These are phyloP conservation scores for Leptodermis oblonga DNA, from an alignment of 257 asterid genomes.

Conservation along the genomic window DNA sequence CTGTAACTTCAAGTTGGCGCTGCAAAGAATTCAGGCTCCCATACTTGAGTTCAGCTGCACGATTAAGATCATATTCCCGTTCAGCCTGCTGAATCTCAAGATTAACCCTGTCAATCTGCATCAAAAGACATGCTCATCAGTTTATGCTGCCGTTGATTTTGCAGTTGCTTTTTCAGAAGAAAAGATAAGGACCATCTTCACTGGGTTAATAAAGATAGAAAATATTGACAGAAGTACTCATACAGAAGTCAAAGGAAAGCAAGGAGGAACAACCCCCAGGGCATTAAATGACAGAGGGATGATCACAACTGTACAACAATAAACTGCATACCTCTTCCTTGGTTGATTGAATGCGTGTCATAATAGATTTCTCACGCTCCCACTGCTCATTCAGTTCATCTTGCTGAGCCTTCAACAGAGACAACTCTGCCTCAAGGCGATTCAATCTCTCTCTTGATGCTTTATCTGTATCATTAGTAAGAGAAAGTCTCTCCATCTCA, in stretches of 20 bases:
- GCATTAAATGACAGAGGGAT: neutral
- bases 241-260: neutral
- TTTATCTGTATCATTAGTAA: constrained; percentile 82
- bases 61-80: constrained; percentile 90
- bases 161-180: neutral
- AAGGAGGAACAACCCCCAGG: neutral
- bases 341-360: constrained; percentile 79
- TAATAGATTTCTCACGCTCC: constrained; percentile 86
- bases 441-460: constrained; percentile 80
- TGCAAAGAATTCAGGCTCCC: constrained; percentile 84
- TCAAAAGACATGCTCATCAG: constrained; percentile 1
- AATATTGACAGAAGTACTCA: neutral
- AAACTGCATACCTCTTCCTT: constrained; percentile 73
- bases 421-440: constrained; percentile 79
- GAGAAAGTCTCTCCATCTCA: constrained; percentile 94
- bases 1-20: constrained; percentile 83
- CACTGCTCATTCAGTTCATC: constrained; percentile 84
- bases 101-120: constrained; percentile 88
- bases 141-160: neutral
- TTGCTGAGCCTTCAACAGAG: constrained; percentile 72
- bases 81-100: constrained; percentile 97
- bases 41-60: constrained; percentile 93
- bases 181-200: neutral
- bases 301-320: neutral
- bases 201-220: neutral